These are phyloP conservation scores for Neofusicoccum cordaticola DNA, from an alignment of 2,329 filamentous ascomycete species.

Conservation along the genomic window DNA sequence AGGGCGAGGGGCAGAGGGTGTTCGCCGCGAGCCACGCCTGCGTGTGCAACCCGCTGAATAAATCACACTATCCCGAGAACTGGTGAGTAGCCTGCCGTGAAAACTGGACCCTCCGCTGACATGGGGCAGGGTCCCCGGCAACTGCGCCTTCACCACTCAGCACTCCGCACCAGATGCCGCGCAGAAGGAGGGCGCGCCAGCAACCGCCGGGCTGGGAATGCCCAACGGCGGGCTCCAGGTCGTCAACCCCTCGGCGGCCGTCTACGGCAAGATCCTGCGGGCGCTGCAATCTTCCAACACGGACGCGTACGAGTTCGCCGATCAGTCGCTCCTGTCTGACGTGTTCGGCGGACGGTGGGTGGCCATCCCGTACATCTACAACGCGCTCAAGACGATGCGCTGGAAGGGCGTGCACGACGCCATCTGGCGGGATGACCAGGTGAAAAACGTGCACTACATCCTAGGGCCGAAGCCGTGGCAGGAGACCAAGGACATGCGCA, in stretches of 20 bases:
- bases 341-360: slow-evolving; percentile 59
- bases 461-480: slow-evolving; percentile 64
- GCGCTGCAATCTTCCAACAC: slow-evolving; percentile 47
- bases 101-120: background rate
- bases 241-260: slow-evolving; percentile 54
- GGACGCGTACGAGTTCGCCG: slow-evolving; percentile 57
- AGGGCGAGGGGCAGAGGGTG: slow-evolving; percentile 59
- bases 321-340: slow-evolving; percentile 58
- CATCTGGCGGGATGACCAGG: slow-evolving; percentile 59
- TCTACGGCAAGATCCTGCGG: slow-evolving; percentile 52
- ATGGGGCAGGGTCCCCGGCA: slow-evolving; percentile 48
- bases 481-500: slow-evolving; percentile 45
- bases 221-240: slow-evolving; percentile 62
- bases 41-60: slow-evolving; percentile 78
- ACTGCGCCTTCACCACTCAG: slow-evolving; percentile 62
- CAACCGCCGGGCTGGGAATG: slow-evolving; percentile 54
- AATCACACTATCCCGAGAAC: slow-evolving; percentile 72
- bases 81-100: slow-evolving; percentile 50
- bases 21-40: slow-evolving; percentile 84
- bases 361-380: slow-evolving; percentile 59
- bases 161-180: slow-evolving; percentile 51
- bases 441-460: slow-evolving; percentile 64
- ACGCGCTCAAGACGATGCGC: slow-evolving; percentile 59
- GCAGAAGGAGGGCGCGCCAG: slow-evolving; percentile 50
- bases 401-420: slow-evolving; percentile 55